Evolutionary conservation across 2,329 filamentous ascomycete genomes (phyloP).

Genomic region (Neurospora sp.): DNA sequence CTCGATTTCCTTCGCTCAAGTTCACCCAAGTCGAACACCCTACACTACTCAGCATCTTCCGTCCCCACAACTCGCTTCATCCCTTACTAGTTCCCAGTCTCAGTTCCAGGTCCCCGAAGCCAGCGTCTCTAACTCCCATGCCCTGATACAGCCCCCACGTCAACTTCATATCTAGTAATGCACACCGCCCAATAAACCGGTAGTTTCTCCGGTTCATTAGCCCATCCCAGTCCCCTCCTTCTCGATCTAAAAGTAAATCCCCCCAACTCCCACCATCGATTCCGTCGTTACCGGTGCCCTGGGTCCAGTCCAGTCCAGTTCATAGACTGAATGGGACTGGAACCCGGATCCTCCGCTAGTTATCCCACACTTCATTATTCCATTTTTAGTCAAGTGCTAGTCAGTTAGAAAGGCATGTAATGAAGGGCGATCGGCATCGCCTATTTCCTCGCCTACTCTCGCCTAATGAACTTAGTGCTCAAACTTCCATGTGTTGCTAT

Average conservation of each 20-base stretch:
- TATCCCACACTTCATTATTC: neutral
- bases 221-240: neutral
- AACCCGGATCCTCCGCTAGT: neutral
- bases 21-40: neutral
- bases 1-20: neutral
- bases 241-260: neutral
- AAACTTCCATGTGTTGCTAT: no score
- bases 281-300: neutral
- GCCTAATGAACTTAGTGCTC: neutral
- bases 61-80: neutral
- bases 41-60: neutral
- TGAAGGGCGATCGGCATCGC: neutral
- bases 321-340: neutral
- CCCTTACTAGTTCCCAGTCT: neutral
- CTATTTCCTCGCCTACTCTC: neutral
- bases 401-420: neutral
- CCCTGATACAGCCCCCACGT: neutral
- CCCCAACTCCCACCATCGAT: neutral
- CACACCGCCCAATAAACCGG: neutral
- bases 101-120: neutral
- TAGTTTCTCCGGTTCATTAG: neutral
- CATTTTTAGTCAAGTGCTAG: neutral
- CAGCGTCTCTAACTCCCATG: neutral
- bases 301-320: neutral
- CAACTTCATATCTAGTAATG: neutral